phyloP scores from a whole-genome alignment of 1,284 basidiomycete genomes.

The Apiotrichum laibachii region DNA sequence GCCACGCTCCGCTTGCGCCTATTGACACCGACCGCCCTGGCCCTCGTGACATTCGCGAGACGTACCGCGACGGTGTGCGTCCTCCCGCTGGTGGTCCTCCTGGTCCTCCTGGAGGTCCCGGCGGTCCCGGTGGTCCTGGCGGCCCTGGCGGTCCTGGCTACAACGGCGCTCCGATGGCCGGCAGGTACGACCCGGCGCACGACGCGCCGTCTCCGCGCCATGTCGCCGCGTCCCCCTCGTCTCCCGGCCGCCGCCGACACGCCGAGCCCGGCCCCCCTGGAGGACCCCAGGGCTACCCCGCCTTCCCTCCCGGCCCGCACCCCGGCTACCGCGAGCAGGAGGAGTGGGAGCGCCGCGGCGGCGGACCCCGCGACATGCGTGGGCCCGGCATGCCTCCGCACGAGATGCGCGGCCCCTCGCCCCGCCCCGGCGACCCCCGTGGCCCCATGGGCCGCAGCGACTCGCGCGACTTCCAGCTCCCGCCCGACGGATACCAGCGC shows the following conservation, averaged over 20 bases:
- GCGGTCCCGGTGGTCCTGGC: slow-evolving; percentile 5
- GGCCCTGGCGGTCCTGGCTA: background rate
- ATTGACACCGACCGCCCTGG: slow-evolving; percentile 75
- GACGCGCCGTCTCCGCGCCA: slow-evolving; percentile 26
- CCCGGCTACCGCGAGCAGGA: slow-evolving; percentile 35
- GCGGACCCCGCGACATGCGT: slow-evolving; percentile 28
- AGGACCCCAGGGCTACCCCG: slow-evolving; percentile 22
- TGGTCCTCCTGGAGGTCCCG: background rate
- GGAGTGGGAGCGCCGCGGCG: slow-evolving; percentile 46
- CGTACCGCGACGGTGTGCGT: slow-evolving; percentile 15
- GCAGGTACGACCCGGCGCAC: slow-evolving; percentile 34
- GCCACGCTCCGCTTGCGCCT: slow-evolving; percentile 69
- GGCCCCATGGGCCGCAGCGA: background rate
- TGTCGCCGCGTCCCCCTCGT: slow-evolving; percentile 29
- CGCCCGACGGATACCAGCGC: background rate
- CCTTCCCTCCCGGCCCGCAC: slow-evolving; percentile 20
- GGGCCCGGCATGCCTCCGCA: slow-evolving; percentile 14
- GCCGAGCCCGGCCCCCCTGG: slow-evolving; percentile 4
- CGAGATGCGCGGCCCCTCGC: slow-evolving; percentile 37
- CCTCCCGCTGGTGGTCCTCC: slow-evolving; percentile 9
- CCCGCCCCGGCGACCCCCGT: slow-evolving; percentile 24
- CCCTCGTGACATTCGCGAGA: slow-evolving; percentile 21
- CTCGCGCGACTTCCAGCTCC: slow-evolving; percentile 1
- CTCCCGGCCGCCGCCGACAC: slow-evolving; percentile 32
- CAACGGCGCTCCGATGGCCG: slow-evolving; percentile 8